These are phyloP conservation scores for Spathaspora sp. DNA, from an alignment of 805 yeast genomes.

Conservation along the genomic window DNA sequence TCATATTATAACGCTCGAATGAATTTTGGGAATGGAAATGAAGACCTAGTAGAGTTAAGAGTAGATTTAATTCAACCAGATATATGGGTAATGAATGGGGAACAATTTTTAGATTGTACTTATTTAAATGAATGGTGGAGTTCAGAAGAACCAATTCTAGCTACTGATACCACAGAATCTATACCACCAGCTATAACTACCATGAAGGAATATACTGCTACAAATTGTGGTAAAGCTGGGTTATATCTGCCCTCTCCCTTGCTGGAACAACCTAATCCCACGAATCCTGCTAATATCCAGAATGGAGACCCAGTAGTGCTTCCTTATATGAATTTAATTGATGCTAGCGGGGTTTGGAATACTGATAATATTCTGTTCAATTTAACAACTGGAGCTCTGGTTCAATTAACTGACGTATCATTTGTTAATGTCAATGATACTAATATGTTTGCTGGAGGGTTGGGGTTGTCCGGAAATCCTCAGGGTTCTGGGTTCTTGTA, in stretches of 20 bases:
- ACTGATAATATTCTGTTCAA: conserved; percentile 21
- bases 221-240: conserved; percentile 28
- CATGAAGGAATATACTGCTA: conserved; percentile 17
- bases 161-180: not conserved
- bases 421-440: conserved; percentile 25
- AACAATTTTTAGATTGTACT: conserved; percentile 21
- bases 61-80: conserved; percentile 36
- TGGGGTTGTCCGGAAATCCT: conserved; percentile 31
- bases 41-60: conserved; percentile 10
- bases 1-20: conserved; percentile 14
- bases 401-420: conserved; percentile 18
- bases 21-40: conserved; percentile 2
- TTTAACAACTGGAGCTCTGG: conserved; percentile 6
- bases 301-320: conserved; percentile 16
- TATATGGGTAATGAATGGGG: conserved; percentile 32
- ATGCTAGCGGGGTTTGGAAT: conserved; percentile 24
- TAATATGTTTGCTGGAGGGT: conserved; percentile 24
- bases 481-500: conserved; percentile 26
- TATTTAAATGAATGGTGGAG: conserved; percentile 17
- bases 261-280: conserved; percentile 9
- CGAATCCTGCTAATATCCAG: conserved; percentile 7
- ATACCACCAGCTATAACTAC: conserved; percentile 9
- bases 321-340: conserved; percentile 25
- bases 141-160: conserved; percentile 8
- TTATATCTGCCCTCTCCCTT: conserved; percentile 14